phyloP scores from a whole-genome alignment of 352 stramenopile species.

The Phytophthora lateralis region DNA sequence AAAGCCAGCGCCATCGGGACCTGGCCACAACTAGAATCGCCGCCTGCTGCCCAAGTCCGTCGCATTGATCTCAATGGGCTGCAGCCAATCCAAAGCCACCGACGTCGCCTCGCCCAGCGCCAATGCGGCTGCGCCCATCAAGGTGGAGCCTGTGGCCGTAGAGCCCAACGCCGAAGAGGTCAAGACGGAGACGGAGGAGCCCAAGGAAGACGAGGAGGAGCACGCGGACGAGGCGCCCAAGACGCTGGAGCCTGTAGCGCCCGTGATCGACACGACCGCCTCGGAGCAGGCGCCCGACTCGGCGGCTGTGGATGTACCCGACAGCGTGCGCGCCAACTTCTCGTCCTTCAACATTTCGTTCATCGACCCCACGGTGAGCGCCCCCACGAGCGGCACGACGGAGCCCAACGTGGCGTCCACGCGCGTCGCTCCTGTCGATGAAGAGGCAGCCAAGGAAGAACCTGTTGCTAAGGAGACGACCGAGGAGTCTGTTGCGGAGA shows the following conservation, averaged over 20 bases:
- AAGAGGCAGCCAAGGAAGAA: constrained; percentile 3
- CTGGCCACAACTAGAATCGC: constrained; percentile 15
- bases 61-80: constrained; percentile 30
- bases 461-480: background rate
- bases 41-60: constrained; percentile 6
- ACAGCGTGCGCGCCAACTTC: constrained; percentile 54
- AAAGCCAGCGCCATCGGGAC: constrained; percentile 1
- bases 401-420: constrained; percentile 38
- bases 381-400: constrained; percentile 37
- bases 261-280: constrained; percentile 9
- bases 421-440: constrained; percentile 2
- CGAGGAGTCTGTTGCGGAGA: background rate
- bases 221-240: constrained; percentile 32
- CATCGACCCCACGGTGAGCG: constrained; percentile 50
- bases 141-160: constrained; percentile 8
- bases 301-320: constrained; percentile 40
- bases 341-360: constrained; percentile 64
- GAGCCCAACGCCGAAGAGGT: constrained; percentile 20
- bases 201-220: constrained; percentile 21
- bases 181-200: background rate
- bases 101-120: constrained; percentile 26
- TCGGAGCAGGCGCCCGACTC: constrained; percentile 26
- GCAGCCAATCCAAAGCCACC: constrained; percentile 43
- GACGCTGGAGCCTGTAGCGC: constrained; percentile 29
- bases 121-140: background rate